A percentile compares a stretch with the other conserved stretches of the same genome.
These are phyloP conservation scores for Chlamydomonas incerta DNA, from an alignment of 139 green algal genomes.

Conservation along the genomic window DNA sequence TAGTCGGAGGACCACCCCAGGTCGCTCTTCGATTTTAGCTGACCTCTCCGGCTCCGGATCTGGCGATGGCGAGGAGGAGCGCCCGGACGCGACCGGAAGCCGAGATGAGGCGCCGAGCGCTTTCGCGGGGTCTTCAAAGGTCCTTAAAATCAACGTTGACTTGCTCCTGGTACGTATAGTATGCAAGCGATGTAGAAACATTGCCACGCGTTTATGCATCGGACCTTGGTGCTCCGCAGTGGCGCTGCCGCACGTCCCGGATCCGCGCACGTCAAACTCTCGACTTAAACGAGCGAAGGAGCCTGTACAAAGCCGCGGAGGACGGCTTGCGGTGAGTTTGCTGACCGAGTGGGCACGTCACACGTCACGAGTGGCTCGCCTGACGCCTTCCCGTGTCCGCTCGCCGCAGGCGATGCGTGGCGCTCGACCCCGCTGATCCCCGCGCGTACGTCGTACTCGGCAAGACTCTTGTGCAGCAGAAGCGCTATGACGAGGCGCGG, in stretches of 20 bases:
- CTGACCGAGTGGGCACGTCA: neutral
- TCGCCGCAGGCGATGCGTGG: conserved; percentile 67
- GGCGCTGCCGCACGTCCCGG: conserved; percentile 21
- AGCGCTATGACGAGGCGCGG: conserved; percentile 84
- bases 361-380: neutral
- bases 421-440: conserved; percentile 81
- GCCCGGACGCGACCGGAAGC: no score
- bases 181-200: neutral
- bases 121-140: conserved; percentile 20
- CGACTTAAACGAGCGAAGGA: neutral
- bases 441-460: conserved; percentile 94
- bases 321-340: conserved; percentile 1
- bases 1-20: neutral
- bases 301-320: neutral
- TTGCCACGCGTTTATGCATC: neutral
- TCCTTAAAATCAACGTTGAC: conserved; percentile 90
- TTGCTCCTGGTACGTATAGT: conserved; percentile 69
- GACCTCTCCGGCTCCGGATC: neutral
- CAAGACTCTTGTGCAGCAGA: conserved; percentile 81
- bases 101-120: no score
- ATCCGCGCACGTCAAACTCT: conserved; percentile 3
- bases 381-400: conserved; percentile 25
- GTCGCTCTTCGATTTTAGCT: no score
- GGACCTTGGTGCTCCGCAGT: neutral
- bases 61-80: neutral